Percentiles rank a stretch among this genome's conserved stretches.
These are phyloP conservation scores for Diaporthe sp. DNA, from an alignment of 2,329 filamentous ascomycete genomes.

Conservation along the genomic window DNA sequence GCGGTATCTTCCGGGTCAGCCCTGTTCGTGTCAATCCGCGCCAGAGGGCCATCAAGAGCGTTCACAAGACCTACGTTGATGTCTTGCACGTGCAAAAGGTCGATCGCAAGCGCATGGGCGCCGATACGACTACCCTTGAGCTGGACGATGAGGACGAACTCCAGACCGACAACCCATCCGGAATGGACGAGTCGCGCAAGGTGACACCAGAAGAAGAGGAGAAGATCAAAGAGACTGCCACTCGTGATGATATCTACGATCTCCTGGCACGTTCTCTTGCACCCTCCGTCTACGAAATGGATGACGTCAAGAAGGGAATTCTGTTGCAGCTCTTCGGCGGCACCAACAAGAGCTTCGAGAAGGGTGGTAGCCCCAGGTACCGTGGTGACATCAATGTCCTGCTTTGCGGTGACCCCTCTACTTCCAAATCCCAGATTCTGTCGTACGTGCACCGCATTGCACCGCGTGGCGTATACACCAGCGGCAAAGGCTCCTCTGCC, in stretches of 20 bases:
- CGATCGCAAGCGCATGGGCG: conserved; percentile 93
- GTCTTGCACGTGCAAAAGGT: conserved; percentile 96
- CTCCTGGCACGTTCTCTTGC: conserved; percentile 90
- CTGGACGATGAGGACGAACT: conserved; percentile 78
- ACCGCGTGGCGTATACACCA: conserved; percentile 85
- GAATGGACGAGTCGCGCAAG: conserved; percentile 86
- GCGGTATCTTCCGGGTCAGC: conserved; percentile 95
- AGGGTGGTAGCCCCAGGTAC: conserved; percentile 94
- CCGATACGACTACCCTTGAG: conserved; percentile 89
- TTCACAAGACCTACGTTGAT: conserved; percentile 98
- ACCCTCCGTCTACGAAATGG: conserved; percentile 96
- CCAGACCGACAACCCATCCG: conserved; percentile 65
- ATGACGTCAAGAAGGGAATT: conserved; percentile 99
- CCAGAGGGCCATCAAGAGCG: conserved; percentile 90
- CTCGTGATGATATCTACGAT: conserved; percentile 90
- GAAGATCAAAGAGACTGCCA: conserved; percentile 84
- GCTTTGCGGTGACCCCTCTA: conserved; percentile 96
- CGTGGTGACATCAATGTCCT: conserved; percentile 97
- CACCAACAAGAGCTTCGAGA: conserved; percentile 97
- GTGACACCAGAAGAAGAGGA: conserved; percentile 88
- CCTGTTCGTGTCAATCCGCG: conserved; percentile 94
- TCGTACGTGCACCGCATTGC: conserved; percentile 98
- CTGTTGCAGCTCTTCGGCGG: conserved; percentile 96
- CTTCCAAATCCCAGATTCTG: conserved; percentile 93
- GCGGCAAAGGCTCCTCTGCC: conserved; percentile 82